Evolutionary conservation across 495 filamentous ascomycete genomes (phyloP).

Genomic region (Articulospora tetracladia): DNA sequence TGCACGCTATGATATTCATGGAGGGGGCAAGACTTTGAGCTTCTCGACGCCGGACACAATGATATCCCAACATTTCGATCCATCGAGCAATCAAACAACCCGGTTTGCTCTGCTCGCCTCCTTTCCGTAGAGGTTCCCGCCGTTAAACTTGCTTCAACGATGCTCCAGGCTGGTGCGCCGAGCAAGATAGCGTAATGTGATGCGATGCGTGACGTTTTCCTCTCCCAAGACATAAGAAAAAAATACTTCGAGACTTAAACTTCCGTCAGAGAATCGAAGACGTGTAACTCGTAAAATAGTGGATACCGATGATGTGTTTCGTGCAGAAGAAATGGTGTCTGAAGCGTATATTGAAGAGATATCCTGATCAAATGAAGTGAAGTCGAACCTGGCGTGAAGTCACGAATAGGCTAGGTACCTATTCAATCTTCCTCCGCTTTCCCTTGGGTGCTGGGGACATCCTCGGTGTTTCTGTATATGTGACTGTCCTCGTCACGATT

Average conservation of each 20-base stretch:
- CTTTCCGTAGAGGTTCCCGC: not conserved
- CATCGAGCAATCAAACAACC: not conserved
- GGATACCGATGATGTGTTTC: slow-evolving; percentile 7
- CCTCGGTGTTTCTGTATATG: slow-evolving; percentile 65
- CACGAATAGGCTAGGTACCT: slow-evolving; percentile 6
- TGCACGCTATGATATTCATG: not conserved
- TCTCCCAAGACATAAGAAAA: not conserved
- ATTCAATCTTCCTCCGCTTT: slow-evolving; percentile 68
- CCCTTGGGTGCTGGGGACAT: slow-evolving; percentile 72
- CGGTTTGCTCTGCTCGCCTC: slow-evolving; percentile 10
- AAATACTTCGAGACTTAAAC: slow-evolving; percentile 2
- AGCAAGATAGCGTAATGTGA: slow-evolving; percentile 22
- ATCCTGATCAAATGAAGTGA: not conserved
- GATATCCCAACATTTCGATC: slow-evolving; percentile 12
- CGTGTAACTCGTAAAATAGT: slow-evolving; percentile 21
- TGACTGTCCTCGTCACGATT: slow-evolving; percentile 73
- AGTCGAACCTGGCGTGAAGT: not conserved
- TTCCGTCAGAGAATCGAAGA: slow-evolving; percentile 22
- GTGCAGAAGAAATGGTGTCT: slow-evolving; percentile 5
- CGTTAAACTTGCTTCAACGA: slow-evolving; percentile 23
- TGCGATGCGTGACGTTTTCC: slow-evolving; percentile 17
- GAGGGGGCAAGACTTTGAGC: not conserved
- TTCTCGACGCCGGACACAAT: slow-evolving; percentile 4
- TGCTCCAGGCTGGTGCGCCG: slow-evolving; percentile 26
- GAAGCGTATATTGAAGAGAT: not conserved